Conservation (phyloP, 495 filamentous ascomycete genomes). For the Xylona heveae region DNA sequence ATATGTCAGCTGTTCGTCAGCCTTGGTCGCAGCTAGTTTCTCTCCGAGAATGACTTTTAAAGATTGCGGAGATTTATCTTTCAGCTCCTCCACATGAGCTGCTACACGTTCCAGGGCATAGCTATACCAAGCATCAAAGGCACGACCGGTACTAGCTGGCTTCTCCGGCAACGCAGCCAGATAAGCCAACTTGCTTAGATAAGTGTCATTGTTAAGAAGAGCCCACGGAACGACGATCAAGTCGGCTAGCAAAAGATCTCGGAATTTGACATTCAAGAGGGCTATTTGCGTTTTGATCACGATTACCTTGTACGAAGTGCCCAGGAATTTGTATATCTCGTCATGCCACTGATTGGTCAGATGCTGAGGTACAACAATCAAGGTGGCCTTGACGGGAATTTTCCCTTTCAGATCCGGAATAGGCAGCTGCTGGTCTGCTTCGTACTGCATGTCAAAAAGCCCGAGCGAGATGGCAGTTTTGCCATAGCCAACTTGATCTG, state of each 20-base stretch:
- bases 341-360: conserved; percentile 44
- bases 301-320: conserved; percentile 18
- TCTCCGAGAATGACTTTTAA: conserved; percentile 13
- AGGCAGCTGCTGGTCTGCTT: conserved; percentile 10
- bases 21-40: conserved; percentile 10
- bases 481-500: conserved; percentile 62
- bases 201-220: conserved; percentile 22
- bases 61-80: conserved; percentile 8
- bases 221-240: conserved; percentile 33
- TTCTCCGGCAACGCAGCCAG: conserved; percentile 28
- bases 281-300: conserved; percentile 14
- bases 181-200: conserved; percentile 25
- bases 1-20: conserved; percentile 7
- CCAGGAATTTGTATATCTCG: conserved; percentile 39
- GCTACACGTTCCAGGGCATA: conserved; percentile 19
- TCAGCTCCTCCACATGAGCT: conserved; percentile 19
- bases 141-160: conserved; percentile 19
- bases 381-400: conserved; percentile 37
- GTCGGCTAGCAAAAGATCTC: conserved; percentile 23
- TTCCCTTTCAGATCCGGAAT: conserved; percentile 3
- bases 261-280: conserved; percentile 17
- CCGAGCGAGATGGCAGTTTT: conserved; percentile 60
- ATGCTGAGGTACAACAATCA: conserved; percentile 43
- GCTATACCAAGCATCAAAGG: conserved; percentile 32
- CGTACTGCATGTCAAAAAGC: conserved; percentile 30